Percentiles rank a stretch among this genome's conserved stretches.
phyloP scores from a whole-genome alignment of 2,329 filamentous ascomycete genomes.

The Neonectria sp. region DNA sequence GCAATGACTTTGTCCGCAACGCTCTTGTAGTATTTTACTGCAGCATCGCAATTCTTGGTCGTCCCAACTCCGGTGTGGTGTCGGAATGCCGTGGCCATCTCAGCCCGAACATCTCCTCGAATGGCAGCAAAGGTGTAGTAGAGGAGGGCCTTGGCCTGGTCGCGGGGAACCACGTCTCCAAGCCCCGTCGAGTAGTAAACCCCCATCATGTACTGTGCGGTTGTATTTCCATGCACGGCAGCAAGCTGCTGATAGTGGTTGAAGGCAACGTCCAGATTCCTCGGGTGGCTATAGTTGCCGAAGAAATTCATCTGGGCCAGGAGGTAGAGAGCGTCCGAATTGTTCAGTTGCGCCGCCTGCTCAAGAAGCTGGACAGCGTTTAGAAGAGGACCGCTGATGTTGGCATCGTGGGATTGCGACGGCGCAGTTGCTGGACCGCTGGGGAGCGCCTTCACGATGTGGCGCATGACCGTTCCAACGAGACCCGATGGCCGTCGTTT shows the following conservation, averaged over 20 bases:
- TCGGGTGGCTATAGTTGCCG: constrained; percentile 91
- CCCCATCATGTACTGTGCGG: constrained; percentile 95
- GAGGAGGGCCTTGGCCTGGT: constrained; percentile 92
- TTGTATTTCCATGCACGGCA: constrained; percentile 84
- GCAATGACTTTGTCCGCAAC: constrained; percentile 94
- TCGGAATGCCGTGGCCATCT: constrained; percentile 94
- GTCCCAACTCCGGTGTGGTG: constrained; percentile 89
- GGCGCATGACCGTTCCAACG: constrained; percentile 58
- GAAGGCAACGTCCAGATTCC: constrained; percentile 85
- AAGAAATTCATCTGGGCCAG: constrained; percentile 97
- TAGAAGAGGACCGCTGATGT: constrained; percentile 60
- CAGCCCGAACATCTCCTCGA: constrained; percentile 84
- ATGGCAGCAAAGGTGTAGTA: constrained; percentile 96
- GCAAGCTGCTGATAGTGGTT: constrained; percentile 86
- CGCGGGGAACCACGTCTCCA: constrained; percentile 82
- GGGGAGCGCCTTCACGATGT: constrained; percentile 65
- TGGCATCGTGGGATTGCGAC: constrained; percentile 54
- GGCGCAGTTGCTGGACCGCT: constrained; percentile 65
- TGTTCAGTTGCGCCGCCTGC: constrained; percentile 67
- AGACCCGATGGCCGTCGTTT: constrained; percentile 63
- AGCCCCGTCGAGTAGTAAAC: constrained; percentile 97
- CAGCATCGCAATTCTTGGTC: constrained; percentile 86
- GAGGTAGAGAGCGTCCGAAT: constrained; percentile 89
- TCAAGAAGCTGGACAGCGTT: constrained; percentile 69
- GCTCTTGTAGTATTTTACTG: constrained; percentile 90